phyloP scores from a whole-genome alignment of 2,329 filamentous ascomycete species.

The Trichoderma sp. region DNA sequence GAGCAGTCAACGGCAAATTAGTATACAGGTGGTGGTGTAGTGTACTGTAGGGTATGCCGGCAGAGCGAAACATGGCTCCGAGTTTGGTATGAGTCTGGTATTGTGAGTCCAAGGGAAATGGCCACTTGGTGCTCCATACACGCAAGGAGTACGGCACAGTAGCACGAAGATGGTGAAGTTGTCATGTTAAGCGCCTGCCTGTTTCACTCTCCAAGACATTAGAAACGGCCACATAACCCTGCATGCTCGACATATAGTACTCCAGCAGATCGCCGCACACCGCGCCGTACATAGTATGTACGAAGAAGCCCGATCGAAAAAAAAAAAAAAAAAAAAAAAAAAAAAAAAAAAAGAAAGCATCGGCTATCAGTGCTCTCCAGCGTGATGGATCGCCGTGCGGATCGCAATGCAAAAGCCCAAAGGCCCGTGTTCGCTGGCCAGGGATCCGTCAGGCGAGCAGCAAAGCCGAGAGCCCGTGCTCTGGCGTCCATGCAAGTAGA shows the following conservation, averaged over 20 bases:
- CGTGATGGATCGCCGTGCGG: conserved; percentile 15
- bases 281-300: background rate
- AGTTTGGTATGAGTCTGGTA: background rate
- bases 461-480: conserved; percentile 18
- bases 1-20: background rate
- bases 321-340: background rate
- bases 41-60: conserved; percentile 1
- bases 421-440: conserved; percentile 1
- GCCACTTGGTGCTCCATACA: background rate
- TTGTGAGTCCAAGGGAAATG: background rate
- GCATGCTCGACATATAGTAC: background rate
- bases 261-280: background rate
- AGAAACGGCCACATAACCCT: background rate
- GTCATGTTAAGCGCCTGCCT: background rate
- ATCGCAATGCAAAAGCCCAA: conserved; percentile 15
- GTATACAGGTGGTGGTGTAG: background rate
- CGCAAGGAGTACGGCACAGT: background rate
- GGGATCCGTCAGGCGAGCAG: background rate
- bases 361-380: conserved; percentile 13
- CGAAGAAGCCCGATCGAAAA: background rate
- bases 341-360: conserved; percentile 6
- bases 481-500: conserved; percentile 16
- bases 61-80: background rate
- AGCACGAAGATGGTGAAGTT: background rate
- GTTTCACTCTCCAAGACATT: background rate